Percentiles rank a stretch among this genome's conserved stretches.
These are phyloP conservation scores for Fusarium sp. DNA, from an alignment of 2,329 filamentous ascomycete species.

Conservation along the genomic window DNA sequence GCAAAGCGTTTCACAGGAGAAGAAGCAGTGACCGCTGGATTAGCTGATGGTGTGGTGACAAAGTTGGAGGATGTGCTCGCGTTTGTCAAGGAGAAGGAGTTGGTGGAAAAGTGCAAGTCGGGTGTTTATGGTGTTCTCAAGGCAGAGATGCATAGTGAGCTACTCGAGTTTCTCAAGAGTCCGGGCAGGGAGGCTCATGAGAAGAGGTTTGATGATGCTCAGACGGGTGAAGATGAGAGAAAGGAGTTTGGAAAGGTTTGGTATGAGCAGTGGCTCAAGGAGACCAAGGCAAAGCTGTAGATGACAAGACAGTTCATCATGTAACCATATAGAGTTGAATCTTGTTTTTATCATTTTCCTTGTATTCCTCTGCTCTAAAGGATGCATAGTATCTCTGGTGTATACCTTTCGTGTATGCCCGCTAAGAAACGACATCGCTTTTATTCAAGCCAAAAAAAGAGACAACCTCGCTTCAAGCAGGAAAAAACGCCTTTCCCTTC, in stretches of 20 bases:
- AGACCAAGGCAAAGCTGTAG: constrained; percentile 53
- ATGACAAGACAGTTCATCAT: no score
- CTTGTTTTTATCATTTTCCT: background rate
- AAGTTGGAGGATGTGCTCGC: constrained; percentile 68
- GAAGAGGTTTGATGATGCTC: constrained; percentile 54
- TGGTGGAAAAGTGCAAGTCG: constrained; percentile 68
- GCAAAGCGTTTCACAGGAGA: constrained; percentile 70
- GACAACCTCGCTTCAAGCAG: background rate
- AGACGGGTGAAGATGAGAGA: constrained; percentile 53
- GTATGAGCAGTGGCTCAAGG: constrained; percentile 58
- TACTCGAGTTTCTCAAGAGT: constrained; percentile 64
- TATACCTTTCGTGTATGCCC: background rate
- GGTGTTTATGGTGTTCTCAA: constrained; percentile 76
- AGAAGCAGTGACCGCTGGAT: constrained; percentile 68
- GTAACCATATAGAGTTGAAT: background rate
- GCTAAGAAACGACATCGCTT: constrained; percentile 5
- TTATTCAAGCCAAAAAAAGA: constrained; percentile 2
- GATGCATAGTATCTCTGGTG: background rate
- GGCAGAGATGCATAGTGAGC: constrained; percentile 76
- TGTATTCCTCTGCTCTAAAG: constrained; percentile 5
- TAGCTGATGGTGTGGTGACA: constrained; percentile 71
- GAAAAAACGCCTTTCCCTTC: background rate
- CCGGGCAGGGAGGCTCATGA: constrained; percentile 60
- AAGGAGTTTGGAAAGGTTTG: constrained; percentile 56
- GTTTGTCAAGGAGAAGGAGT: constrained; percentile 65